phyloP scores from a whole-genome alignment of 148 eudicot species.

The Camellia granthamiana region DNA sequence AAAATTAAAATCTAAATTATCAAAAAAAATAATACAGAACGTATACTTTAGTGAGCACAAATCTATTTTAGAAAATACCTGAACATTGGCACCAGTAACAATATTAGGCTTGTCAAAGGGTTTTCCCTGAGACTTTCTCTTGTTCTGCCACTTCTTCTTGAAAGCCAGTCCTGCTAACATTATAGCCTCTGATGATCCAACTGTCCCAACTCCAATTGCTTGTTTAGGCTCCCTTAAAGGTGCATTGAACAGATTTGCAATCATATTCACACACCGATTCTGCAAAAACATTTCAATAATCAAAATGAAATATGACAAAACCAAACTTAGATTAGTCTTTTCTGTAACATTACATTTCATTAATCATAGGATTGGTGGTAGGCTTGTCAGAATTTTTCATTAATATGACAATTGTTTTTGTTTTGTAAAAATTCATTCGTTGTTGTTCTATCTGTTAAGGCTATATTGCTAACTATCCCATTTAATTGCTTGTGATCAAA shows the following conservation, averaged over 20 bases:
- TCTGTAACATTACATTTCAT: no score
- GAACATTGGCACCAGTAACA: conserved; percentile 50
- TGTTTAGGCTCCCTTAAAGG: conserved; percentile 30
- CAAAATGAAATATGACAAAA: neutral
- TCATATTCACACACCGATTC: conserved; percentile 51
- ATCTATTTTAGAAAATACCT: conserved; percentile 15
- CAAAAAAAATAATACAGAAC: no score
- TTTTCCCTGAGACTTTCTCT: conserved; percentile 38
- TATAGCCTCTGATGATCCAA: conserved; percentile 48
- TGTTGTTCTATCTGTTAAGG: no score
- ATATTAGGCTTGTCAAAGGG: conserved; percentile 46
- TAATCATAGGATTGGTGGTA: no score
- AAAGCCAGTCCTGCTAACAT: conserved; percentile 50
- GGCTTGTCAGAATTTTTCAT: no score
- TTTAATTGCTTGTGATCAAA: no score
- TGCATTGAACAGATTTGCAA: conserved; percentile 38
- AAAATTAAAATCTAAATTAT: no score
- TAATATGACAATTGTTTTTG: no score
- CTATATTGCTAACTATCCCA: no score
- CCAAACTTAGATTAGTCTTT: neutral
- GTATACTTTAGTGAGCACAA: no score
- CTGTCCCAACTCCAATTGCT: conserved; percentile 48
- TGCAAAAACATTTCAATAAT: conserved; percentile 11
- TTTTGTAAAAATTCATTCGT: no score
- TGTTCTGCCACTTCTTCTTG: conserved; percentile 51